Evolutionary conservation across 1,139 yeast genomes (phyloP).

Genomic region (Suhomyces wounanorum): DNA sequence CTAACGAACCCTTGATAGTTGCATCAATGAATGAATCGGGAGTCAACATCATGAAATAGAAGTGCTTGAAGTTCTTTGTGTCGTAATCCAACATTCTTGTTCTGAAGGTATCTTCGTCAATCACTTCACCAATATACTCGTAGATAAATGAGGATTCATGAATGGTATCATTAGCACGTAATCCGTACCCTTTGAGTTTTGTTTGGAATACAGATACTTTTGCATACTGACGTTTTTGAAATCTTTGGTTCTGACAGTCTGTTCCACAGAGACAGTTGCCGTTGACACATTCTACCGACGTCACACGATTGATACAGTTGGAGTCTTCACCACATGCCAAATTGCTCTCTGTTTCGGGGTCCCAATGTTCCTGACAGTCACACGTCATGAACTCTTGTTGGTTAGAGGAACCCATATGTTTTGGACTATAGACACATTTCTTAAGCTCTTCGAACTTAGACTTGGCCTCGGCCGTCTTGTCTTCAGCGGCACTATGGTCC

Average conservation of each 20-base stretch:
- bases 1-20: slow-evolving; percentile 81
- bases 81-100: slow-evolving; percentile 76
- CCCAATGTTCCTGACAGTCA: slow-evolving; percentile 68
- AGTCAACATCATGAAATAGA: slow-evolving; percentile 96
- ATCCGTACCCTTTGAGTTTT: slow-evolving; percentile 85
- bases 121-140: slow-evolving; percentile 94
- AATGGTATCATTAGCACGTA: slow-evolving; percentile 67
- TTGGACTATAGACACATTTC: slow-evolving; percentile 62
- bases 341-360: slow-evolving; percentile 40
- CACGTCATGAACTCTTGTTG: slow-evolving; percentile 83
- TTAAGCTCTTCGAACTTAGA: slow-evolving; percentile 55
- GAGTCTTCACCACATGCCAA: slow-evolving; percentile 83
- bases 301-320: slow-evolving; percentile 87
- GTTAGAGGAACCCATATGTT: slow-evolving; percentile 65
- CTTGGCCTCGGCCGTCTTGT: slow-evolving; percentile 73
- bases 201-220: slow-evolving; percentile 76
- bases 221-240: slow-evolving; percentile 75
- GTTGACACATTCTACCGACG: slow-evolving; percentile 87
- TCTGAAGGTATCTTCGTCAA: slow-evolving; percentile 72
- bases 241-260: slow-evolving; percentile 83
- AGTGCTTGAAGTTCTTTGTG: slow-evolving; percentile 71
- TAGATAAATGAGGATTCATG: slow-evolving; percentile 69
- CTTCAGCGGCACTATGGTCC: slow-evolving; percentile 18
- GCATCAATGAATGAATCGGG: slow-evolving; percentile 95
- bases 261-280: slow-evolving; percentile 75